Percentiles rank a stretch among this genome's conserved stretches.
These are phyloP conservation scores for Amanita exitialis DNA, from an alignment of 768 basidiomycete genomes.

Conservation along the genomic window DNA sequence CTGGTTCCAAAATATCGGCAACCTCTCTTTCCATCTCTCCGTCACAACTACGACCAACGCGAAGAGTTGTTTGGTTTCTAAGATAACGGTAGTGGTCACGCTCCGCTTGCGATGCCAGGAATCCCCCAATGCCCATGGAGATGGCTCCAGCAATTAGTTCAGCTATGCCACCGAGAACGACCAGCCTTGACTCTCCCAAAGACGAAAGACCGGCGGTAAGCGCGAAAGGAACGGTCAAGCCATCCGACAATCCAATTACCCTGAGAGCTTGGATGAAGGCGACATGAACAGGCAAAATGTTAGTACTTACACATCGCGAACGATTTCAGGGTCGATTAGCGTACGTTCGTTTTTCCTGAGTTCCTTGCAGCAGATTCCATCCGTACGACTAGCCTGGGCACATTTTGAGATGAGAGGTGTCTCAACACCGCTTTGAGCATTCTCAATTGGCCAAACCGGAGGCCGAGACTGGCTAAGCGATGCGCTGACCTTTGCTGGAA, in stretches of 20 bases:
- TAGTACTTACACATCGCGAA: slow-evolving; percentile 70
- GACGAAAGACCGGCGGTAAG: slow-evolving; percentile 84
- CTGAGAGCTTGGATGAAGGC: slow-evolving; percentile 23
- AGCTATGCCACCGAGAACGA: slow-evolving; percentile 88
- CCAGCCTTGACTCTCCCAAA: slow-evolving; percentile 82
- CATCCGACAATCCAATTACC: slow-evolving; percentile 85
- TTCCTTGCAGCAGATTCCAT: slow-evolving; percentile 82
- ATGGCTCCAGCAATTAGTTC: slow-evolving; percentile 96
- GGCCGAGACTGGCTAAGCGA: slow-evolving; percentile 24
- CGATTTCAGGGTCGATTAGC: slow-evolving; percentile 77
- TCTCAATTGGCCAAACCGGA: slow-evolving; percentile 58
- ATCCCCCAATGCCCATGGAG: slow-evolving; percentile 97
- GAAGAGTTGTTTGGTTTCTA: slow-evolving; percentile 58
- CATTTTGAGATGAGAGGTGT: slow-evolving; percentile 51
- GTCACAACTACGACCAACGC: slow-evolving; percentile 82
- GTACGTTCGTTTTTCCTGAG: slow-evolving; percentile 76
- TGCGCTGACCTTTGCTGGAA: slow-evolving; percentile 19
- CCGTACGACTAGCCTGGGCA: slow-evolving; percentile 36
- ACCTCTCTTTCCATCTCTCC: slow-evolving; percentile 98
- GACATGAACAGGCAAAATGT: background rate
- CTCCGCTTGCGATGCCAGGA: slow-evolving; percentile 94
- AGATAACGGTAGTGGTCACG: slow-evolving; percentile 89
- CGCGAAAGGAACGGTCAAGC: slow-evolving; percentile 87
- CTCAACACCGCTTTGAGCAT: slow-evolving; percentile 24
- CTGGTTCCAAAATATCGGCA: slow-evolving; percentile 72